phyloP scores from a whole-genome alignment of 2,329 filamentous ascomycete genomes.

The Monilinia vaccinii-corymbosi region DNA sequence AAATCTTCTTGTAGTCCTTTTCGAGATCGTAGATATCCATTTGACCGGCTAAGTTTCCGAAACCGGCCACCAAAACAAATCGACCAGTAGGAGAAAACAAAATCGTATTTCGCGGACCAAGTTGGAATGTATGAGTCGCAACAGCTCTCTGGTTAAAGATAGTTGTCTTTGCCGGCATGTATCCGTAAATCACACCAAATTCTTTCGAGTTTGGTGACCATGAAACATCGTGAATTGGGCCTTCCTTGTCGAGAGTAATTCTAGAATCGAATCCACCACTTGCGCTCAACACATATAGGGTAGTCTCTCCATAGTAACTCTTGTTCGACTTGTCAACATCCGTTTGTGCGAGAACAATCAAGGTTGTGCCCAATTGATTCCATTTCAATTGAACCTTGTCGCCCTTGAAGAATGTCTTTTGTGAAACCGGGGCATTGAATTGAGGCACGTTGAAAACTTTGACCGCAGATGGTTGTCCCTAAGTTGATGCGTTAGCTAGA shows the following conservation, averaged over 20 bases:
- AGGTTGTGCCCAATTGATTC: constrained; percentile 83
- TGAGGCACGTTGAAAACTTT: constrained; percentile 91
- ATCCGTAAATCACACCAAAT: constrained; percentile 95
- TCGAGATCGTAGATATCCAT: constrained; percentile 96
- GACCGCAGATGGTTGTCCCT: constrained; percentile 89
- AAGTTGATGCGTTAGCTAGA: constrained; percentile 18
- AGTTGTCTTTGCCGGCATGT: constrained; percentile 98
- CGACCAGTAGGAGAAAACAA: constrained; percentile 88
- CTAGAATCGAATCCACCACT: constrained; percentile 89
- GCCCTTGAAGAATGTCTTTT: constrained; percentile 99
- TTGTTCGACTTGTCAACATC: constrained; percentile 98
- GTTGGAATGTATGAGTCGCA: constrained; percentile 73
- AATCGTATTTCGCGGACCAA: constrained; percentile 89
- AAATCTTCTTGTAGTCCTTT: constrained; percentile 86
- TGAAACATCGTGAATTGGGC: constrained; percentile 94
- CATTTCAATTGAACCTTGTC: constrained; percentile 99
- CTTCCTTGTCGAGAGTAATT: constrained; percentile 89
- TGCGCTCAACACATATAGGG: constrained; percentile 86
- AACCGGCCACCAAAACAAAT: constrained; percentile 89
- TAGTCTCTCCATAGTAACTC: constrained; percentile 98
- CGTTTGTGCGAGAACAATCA: constrained; percentile 93
- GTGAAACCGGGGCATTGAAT: constrained; percentile 74
- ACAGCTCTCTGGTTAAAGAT: constrained; percentile 90
- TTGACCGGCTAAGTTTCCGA: constrained; percentile 93
- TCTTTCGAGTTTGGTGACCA: constrained; percentile 98